Conservation (phyloP, 1,284 basidiomycete species). For the Ganoderma lingzhi region DNA sequence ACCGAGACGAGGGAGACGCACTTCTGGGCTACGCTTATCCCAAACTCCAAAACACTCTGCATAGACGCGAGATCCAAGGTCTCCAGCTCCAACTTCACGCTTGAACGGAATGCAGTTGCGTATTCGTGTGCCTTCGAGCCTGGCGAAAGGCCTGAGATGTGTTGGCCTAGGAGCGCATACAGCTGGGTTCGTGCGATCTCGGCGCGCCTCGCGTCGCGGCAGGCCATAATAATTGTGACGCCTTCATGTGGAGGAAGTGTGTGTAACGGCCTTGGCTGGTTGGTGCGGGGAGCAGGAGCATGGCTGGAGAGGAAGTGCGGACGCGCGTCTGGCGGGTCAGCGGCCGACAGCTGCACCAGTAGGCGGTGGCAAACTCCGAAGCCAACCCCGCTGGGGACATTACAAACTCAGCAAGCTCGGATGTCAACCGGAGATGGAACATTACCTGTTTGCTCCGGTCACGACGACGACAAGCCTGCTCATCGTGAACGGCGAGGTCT, state of each 20-base stretch:
- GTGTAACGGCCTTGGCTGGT: background rate
- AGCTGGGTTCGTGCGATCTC: conserved; percentile 61
- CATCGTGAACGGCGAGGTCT: background rate
- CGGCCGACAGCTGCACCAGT: conserved; percentile 70
- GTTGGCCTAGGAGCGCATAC: conserved; percentile 46
- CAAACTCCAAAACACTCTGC: conserved; percentile 71
- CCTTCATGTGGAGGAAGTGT: conserved; percentile 46
- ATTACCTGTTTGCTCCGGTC: conserved; percentile 75
- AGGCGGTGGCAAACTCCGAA: conserved; percentile 87
- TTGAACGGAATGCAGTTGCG: conserved; percentile 63
- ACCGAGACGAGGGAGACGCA: conserved; percentile 45
- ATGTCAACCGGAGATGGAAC: background rate
- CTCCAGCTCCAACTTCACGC: conserved; percentile 69
- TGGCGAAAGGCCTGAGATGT: conserved; percentile 40
- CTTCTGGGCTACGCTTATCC: conserved; percentile 61
- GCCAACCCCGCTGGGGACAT: conserved; percentile 75
- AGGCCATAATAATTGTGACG: conserved; percentile 86
- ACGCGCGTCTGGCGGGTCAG: conserved; percentile 56
- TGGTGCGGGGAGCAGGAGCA: conserved; percentile 7
- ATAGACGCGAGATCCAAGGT: conserved; percentile 73
- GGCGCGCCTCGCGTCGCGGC: conserved; percentile 73
- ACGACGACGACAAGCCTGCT: conserved; percentile 58
- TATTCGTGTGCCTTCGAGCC: conserved; percentile 47
- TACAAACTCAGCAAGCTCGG: background rate
- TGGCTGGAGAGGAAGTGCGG: conserved; percentile 47